Percentiles rank a stretch among this genome's conserved stretches.
These are phyloP conservation scores for Davidsoniella virescens DNA, from an alignment of 2,329 filamentous ascomycete species.

Conservation along the genomic window DNA sequence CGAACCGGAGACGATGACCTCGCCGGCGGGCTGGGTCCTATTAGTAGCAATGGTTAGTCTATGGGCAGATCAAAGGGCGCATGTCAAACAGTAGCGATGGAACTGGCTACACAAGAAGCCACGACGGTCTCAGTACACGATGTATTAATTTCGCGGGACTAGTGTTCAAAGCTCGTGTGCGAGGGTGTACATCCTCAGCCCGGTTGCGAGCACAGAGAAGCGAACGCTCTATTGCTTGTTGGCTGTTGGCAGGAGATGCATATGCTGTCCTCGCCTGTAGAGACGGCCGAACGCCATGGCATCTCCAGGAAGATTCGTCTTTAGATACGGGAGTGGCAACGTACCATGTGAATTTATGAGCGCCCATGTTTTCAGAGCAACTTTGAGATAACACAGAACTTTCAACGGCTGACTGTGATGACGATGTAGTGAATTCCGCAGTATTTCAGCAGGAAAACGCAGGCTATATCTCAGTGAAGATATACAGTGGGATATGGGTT, in stretches of 20 bases:
- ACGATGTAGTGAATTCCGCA: neutral
- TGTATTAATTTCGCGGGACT: too few relatives aligned
- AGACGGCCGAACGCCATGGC: neutral
- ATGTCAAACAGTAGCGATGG: too few relatives aligned
- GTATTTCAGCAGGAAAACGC: neutral
- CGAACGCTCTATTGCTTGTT: too few relatives aligned
- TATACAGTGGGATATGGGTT: neutral
- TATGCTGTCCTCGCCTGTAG: neutral
- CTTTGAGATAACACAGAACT: neutral
- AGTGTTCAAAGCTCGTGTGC: too few relatives aligned
- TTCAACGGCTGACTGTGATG: neutral
- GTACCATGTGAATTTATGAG: constrained; percentile 12
- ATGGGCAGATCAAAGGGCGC: too few relatives aligned
- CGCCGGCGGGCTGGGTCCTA: constrained; percentile 70
- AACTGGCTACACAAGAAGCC: too few relatives aligned
- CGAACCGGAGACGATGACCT: constrained; percentile 88
- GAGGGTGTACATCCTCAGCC: too few relatives aligned
- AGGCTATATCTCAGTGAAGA: neutral
- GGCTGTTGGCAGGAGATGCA: neutral
- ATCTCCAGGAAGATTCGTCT: neutral
- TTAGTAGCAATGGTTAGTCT: neutral
- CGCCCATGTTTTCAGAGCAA: constrained; percentile 12
- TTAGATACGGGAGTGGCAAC: neutral
- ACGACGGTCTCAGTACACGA: too few relatives aligned
- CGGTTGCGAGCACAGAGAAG: too few relatives aligned